Conservation (phyloP, 176 grass and related monocot genomes). For the Secale cereale region DNA sequence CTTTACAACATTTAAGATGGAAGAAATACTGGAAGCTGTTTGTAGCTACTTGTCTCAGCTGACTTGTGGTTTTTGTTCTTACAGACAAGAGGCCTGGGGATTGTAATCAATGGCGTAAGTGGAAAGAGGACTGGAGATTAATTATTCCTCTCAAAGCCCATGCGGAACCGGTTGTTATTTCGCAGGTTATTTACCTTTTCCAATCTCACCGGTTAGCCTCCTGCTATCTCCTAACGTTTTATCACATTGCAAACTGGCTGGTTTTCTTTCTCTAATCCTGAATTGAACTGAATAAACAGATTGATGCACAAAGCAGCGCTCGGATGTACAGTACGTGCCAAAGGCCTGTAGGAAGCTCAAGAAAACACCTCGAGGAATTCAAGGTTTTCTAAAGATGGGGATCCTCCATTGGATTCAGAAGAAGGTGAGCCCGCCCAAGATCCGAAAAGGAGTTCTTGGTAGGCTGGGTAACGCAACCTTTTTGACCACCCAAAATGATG, state of each 20-base stretch:
- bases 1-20: background rate
- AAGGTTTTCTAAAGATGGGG: background rate
- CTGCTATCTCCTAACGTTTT: background rate
- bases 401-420: too few relatives aligned
- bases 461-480: slow-evolving; percentile 52
- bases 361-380: slow-evolving; percentile 70
- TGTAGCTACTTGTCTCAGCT: background rate
- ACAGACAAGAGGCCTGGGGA: slow-evolving; percentile 74
- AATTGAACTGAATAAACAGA: slow-evolving; percentile 34
- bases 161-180: slow-evolving; percentile 73
- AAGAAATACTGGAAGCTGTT: background rate
- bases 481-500: background rate
- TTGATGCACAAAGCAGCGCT: slow-evolving; percentile 64
- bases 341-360: slow-evolving; percentile 64
- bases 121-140: slow-evolving; percentile 55
- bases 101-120: slow-evolving; percentile 56
- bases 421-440: too few relatives aligned
- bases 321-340: slow-evolving; percentile 59
- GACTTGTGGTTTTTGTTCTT: slow-evolving; percentile 14
- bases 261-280: slow-evolving; percentile 16
- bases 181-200: slow-evolving; percentile 46
- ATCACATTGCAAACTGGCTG: background rate
- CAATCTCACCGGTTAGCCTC: background rate
- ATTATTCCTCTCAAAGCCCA: slow-evolving; percentile 56
- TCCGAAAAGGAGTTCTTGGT: slow-evolving; percentile 58